A percentile compares a stretch with the other conserved stretches of the same genome.
Evolutionary conservation across 805 yeast genomes (phyloP).

Genomic region (Cyberlindnera misumaiensis): DNA sequence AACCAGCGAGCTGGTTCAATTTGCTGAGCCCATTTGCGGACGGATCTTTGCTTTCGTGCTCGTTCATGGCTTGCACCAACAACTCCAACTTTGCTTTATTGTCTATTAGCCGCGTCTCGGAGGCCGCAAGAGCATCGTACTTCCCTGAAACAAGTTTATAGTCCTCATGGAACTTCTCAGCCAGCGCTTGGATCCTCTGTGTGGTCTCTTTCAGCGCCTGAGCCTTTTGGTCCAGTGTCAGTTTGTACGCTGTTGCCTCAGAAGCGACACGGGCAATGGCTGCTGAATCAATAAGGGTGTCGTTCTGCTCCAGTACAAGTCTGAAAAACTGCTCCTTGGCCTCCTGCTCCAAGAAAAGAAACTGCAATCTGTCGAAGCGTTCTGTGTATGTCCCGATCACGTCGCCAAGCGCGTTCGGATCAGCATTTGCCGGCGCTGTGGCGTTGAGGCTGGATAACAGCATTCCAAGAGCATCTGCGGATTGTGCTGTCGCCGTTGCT

Average conservation of each 20-base stretch:
- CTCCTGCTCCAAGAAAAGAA: constrained; percentile 65
- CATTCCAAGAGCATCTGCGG: background rate
- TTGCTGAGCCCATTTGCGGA: background rate
- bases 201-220: constrained; percentile 3
- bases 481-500: background rate
- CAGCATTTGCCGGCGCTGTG: constrained; percentile 5
- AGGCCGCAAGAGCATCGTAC: constrained; percentile 24
- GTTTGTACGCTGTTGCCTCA: background rate
- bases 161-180: background rate
- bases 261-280: background rate
- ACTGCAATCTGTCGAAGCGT: constrained; percentile 47
- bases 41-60: constrained; percentile 1
- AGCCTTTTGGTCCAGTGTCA: background rate
- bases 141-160: background rate
- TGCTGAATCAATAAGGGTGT: background rate
- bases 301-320: constrained; percentile 33
- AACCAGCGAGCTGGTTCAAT: background rate
- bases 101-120: constrained; percentile 24
- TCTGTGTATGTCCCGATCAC: constrained; percentile 29
- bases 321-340: constrained; percentile 62
- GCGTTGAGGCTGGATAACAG: constrained; percentile 1
- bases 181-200: constrained; percentile 17
- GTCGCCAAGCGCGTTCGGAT: constrained; percentile 29
- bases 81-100: constrained; percentile 12
- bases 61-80: background rate